These are phyloP conservation scores for Claviceps capensis DNA, from an alignment of 2,329 filamentous ascomycete species.

Conservation along the genomic window DNA sequence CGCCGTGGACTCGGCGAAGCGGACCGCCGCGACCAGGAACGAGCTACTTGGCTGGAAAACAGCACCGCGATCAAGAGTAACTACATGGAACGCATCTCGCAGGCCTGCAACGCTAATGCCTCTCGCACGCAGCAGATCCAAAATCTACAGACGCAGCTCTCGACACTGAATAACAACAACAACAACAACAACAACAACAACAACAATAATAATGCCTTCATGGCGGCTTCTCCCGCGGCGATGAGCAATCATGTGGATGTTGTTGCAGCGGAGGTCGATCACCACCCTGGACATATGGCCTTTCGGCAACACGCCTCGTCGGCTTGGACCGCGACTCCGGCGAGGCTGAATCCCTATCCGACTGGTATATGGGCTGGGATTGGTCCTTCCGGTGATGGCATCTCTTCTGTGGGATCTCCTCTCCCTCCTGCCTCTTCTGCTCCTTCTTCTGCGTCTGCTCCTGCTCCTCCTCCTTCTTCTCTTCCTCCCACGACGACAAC, in stretches of 20 bases:
- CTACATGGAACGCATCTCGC: conserved; percentile 28
- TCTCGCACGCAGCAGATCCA: conserved; percentile 17
- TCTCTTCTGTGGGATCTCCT: conserved; percentile 17
- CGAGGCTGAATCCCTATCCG: conserved; percentile 20
- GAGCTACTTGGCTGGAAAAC: conserved; percentile 32
- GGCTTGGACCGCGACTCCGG: conserved; percentile 22
- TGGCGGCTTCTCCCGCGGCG: conserved; percentile 12
- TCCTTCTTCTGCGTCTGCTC: too few relatives aligned
- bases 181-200: too few relatives aligned
- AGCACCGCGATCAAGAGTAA: conserved; percentile 31
- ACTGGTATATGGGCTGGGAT: conserved; percentile 24
- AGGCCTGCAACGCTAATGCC: conserved; percentile 21
- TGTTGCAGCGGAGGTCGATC: conserved; percentile 7
- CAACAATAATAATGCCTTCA: conserved; percentile 12
- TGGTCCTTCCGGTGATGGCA: conserved; percentile 19
- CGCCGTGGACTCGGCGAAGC: conserved; percentile 50
- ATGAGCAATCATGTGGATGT: conserved; percentile 21
- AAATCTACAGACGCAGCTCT: conserved; percentile 18
- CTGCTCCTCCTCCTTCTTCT: too few relatives aligned
- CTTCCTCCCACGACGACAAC: too few relatives aligned
- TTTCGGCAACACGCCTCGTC: conserved; percentile 13
- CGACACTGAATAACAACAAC: conserved; percentile 14
- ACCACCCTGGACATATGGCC: conserved; percentile 7
- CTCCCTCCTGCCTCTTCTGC: too few relatives aligned
- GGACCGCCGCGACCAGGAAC: conserved; percentile 41